Evolutionary conservation across 345 rosid genomes (phyloP).

Genomic region (Corchorus capsularis): DNA sequence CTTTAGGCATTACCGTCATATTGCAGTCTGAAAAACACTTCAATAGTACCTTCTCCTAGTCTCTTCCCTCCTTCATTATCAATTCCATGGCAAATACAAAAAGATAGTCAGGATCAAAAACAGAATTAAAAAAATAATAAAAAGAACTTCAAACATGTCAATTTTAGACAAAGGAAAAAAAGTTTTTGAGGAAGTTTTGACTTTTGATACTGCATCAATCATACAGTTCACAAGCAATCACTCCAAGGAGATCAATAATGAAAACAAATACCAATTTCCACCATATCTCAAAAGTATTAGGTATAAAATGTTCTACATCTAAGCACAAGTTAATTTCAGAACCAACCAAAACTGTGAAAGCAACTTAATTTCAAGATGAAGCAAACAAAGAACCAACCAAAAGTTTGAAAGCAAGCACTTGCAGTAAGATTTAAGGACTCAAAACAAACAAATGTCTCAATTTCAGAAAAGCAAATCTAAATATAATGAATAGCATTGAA

Average conservation of each 20-base stretch:
- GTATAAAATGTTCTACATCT: neutral
- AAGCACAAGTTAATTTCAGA: conserved; percentile 1
- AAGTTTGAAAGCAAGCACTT: neutral
- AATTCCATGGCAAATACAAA: conserved; percentile 11
- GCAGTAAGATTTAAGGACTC: neutral
- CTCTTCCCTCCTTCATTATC: conserved; percentile 24
- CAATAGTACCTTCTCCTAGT: conserved; percentile 19
- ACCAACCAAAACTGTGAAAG: neutral
- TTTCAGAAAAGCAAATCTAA: conserved; percentile 6
- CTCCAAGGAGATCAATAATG: neutral
- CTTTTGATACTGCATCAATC: neutral
- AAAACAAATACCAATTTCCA: neutral
- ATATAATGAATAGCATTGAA: neutral
- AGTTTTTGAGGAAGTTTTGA: neutral
- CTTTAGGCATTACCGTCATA: conserved; percentile 33
- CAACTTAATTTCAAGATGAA: neutral
- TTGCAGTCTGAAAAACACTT: conserved; percentile 21
- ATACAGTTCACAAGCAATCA: neutral
- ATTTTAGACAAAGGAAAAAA: neutral
- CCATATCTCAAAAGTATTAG: neutral
- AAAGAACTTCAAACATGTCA: neutral
- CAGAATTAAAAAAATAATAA: neutral
- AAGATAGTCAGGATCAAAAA: neutral
- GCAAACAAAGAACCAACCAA: neutral
- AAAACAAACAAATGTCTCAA: neutral